A percentile compares a stretch with the other conserved stretches of the same genome.
Conservation (phyloP, 768 basidiomycete species). For the Suillus clintonianus region DNA sequence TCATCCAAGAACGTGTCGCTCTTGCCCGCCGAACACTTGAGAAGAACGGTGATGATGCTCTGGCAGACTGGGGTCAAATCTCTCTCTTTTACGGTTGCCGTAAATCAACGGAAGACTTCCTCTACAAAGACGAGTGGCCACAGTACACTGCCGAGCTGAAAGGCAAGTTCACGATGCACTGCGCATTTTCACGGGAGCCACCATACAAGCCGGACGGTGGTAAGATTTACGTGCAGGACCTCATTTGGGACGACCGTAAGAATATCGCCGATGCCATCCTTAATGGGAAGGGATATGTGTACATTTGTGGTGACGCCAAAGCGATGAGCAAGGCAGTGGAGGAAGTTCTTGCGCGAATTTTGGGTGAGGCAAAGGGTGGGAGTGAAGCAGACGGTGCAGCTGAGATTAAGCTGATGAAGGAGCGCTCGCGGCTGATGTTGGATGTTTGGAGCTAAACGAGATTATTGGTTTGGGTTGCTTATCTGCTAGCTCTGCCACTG, state of each 20-base stretch:
- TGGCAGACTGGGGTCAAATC: slow-evolving; percentile 94
- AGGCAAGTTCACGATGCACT: slow-evolving; percentile 88
- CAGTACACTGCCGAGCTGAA: slow-evolving; percentile 81
- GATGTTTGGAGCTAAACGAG: slow-evolving; percentile 82
- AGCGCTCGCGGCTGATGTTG: slow-evolving; percentile 81
- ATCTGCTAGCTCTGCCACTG: background rate
- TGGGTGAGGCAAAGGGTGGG: slow-evolving; percentile 95
- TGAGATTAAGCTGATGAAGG: slow-evolving; percentile 94
- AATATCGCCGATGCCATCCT: slow-evolving; percentile 86
- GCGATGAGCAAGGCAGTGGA: slow-evolving; percentile 96
- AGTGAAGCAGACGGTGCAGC: slow-evolving; percentile 86
- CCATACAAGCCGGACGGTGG: slow-evolving; percentile 86
- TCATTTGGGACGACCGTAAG: slow-evolving; percentile 85
- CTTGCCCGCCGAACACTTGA: slow-evolving; percentile 92
- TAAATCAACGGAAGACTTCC: slow-evolving; percentile 82
- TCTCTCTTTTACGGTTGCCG: slow-evolving; percentile 97
- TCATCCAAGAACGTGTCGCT: slow-evolving; percentile 96
- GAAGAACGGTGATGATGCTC: slow-evolving; percentile 92
- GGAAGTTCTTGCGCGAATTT: slow-evolving; percentile 77
- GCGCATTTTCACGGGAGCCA: slow-evolving; percentile 87
- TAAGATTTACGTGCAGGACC: slow-evolving; percentile 99
- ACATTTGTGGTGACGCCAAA: slow-evolving; percentile 97
- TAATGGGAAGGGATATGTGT: slow-evolving; percentile 95
- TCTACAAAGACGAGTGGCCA: slow-evolving; percentile 96
- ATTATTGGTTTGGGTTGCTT: background rate